phyloP scores from a whole-genome alignment of 345 rosid genomes.

The Eucalyptus curtisii region DNA sequence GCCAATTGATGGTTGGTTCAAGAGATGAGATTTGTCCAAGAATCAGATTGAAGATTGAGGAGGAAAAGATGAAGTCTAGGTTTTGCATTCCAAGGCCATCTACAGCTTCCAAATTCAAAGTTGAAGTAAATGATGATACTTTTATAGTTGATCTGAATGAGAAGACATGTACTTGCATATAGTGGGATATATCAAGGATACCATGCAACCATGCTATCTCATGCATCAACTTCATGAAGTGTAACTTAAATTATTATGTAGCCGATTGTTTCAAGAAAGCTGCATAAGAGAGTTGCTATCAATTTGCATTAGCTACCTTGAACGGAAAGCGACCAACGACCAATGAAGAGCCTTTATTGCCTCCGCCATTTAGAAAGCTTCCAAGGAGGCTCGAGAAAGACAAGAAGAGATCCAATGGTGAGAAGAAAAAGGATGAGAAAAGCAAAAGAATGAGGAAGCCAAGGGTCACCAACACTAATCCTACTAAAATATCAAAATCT shows the following conservation, averaged over 20 bases:
- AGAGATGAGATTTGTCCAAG: neutral
- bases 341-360: neutral
- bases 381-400: neutral
- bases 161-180: neutral
- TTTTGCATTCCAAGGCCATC: neutral
- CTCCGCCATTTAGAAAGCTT: neutral
- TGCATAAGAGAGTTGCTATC: rapidly evolving
- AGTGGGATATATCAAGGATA: neutral
- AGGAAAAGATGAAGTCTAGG: neutral
- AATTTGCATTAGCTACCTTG: neutral
- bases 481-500: too few relatives aligned
- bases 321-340: neutral
- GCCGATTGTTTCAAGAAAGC: neutral
- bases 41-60: neutral
- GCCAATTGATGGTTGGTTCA: neutral
- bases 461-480: too few relatives aligned
- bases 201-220: neutral
- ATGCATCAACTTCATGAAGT: neutral
- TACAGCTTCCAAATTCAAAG: rapidly evolving
- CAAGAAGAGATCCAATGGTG: neutral
- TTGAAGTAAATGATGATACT: neutral
- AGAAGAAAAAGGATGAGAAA: neutral
- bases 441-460: neutral
- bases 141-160: neutral
- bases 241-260: neutral